Conservation (phyloP, 768 basidiomycete genomes). For the Sutorius australiensis region DNA sequence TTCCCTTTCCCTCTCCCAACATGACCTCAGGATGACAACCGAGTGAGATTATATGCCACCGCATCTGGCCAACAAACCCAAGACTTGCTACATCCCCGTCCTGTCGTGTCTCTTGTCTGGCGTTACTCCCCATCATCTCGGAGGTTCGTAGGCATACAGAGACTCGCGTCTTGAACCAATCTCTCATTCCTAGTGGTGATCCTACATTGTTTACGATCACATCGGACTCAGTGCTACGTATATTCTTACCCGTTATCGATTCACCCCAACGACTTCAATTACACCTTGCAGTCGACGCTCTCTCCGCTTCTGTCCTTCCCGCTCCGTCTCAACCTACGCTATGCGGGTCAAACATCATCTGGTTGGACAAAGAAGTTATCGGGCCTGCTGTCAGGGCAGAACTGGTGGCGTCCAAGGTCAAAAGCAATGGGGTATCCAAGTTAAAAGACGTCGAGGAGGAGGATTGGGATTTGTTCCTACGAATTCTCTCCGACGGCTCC, state of each 20-base stretch:
- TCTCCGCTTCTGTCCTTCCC: constrained; percentile 51
- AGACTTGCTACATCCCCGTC: constrained; percentile 67
- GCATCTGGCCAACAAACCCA: constrained; percentile 69
- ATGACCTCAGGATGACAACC: constrained; percentile 46
- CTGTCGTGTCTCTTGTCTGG: constrained; percentile 69
- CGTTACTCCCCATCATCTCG: constrained; percentile 64
- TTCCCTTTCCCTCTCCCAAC: constrained; percentile 8
- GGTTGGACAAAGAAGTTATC: constrained; percentile 64
- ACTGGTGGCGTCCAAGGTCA: constrained; percentile 32
- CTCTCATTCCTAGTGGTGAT: constrained; percentile 51
- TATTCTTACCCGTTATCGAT: constrained; percentile 87
- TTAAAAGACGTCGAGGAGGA: constrained; percentile 65
- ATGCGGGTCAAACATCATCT: constrained; percentile 53
- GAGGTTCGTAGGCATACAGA: constrained; percentile 40
- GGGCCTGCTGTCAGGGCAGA: constrained; percentile 43
- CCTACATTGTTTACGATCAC: constrained; percentile 81
- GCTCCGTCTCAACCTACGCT: constrained; percentile 27
- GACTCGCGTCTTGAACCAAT: constrained; percentile 1
- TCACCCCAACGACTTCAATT: constrained; percentile 81
- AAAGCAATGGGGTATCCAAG: constrained; percentile 30
- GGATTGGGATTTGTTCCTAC: constrained; percentile 76
- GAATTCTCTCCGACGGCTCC: constrained; percentile 70
- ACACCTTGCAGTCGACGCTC: constrained; percentile 72
- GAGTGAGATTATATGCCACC: constrained; percentile 66
- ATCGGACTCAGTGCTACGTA: constrained; percentile 73